Evolutionary conservation across 2,329 filamentous ascomycete genomes (phyloP).

Genomic region (Dendrostoma leiphaemia): DNA sequence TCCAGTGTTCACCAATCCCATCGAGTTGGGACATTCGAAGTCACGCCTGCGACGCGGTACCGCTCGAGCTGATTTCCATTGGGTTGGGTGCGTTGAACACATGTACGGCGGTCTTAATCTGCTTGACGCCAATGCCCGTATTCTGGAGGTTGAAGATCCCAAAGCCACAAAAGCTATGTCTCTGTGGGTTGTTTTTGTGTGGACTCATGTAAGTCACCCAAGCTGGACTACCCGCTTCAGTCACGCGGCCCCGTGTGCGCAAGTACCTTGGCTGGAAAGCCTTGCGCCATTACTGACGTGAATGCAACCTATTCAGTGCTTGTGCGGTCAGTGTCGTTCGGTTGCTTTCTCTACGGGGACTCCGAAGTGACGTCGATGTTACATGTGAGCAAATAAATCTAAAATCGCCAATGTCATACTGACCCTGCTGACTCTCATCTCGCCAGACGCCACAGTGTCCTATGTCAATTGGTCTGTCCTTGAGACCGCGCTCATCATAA

Average conservation of each 20-base stretch:
- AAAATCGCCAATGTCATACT: background rate
- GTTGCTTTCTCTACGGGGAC: constrained; percentile 23
- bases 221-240: no score
- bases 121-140: constrained; percentile 27
- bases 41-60: constrained; percentile 22
- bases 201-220: constrained; percentile 32
- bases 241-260: no score
- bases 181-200: constrained; percentile 28
- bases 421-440: background rate
- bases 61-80: constrained; percentile 26
- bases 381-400: constrained; percentile 24
- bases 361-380: constrained; percentile 25
- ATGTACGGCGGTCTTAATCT: constrained; percentile 28
- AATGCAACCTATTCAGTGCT: constrained; percentile 20
- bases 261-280: no score
- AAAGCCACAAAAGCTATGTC: constrained; percentile 24
- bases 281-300: no score
- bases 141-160: constrained; percentile 29
- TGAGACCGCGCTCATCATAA: constrained; percentile 31
- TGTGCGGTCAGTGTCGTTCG: constrained; percentile 26
- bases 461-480: constrained; percentile 31
- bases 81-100: constrained; percentile 29
- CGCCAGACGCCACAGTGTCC: constrained; percentile 27
- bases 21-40: constrained; percentile 28
- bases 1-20: constrained; percentile 26